A percentile compares a stretch with the other conserved stretches of the same genome.
phyloP scores from a whole-genome alignment of 352 stramenopile species.

The Globisporangium rhizosaccharum region DNA sequence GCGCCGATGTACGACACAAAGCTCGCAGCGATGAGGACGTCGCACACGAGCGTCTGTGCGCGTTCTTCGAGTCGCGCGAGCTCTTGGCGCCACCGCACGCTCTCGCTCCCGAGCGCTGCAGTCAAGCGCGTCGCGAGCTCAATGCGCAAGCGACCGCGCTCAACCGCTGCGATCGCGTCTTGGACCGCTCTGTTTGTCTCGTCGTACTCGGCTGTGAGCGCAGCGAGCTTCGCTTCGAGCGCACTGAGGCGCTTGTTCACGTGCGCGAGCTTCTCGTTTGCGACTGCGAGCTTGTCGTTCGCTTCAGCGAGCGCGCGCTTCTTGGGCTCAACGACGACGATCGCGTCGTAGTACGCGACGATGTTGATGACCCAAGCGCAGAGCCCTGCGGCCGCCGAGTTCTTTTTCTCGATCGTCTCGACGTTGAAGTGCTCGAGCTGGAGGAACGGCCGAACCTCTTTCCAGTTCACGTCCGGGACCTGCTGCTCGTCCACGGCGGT shows the following conservation, averaged over 20 bases:
- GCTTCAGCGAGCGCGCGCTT: slow-evolving; percentile 73
- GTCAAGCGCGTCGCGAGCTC: slow-evolving; percentile 90
- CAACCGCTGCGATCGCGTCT: slow-evolving; percentile 84
- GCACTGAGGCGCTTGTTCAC: slow-evolving; percentile 87
- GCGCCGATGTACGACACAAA: slow-evolving; percentile 93
- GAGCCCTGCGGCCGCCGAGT: slow-evolving; percentile 66
- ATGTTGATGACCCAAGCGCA: slow-evolving; percentile 90
- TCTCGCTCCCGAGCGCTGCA: slow-evolving; percentile 90
- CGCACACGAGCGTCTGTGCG: slow-evolving; percentile 78
- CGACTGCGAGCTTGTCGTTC: slow-evolving; percentile 73
- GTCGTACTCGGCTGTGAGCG: slow-evolving; percentile 78
- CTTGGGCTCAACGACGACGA: slow-evolving; percentile 93
- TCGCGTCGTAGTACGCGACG: slow-evolving; percentile 93
- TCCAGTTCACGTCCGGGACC: slow-evolving; percentile 76
- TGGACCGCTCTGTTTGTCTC: slow-evolving; percentile 87
- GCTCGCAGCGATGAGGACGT: slow-evolving; percentile 88
- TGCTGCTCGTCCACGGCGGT: slow-evolving; percentile 52
- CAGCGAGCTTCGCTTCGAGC: slow-evolving; percentile 85
- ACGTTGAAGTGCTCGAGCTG: slow-evolving; percentile 77
- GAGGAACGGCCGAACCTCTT: slow-evolving; percentile 75
- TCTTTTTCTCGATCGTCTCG: slow-evolving; percentile 81
- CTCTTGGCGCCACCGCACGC: slow-evolving; percentile 86
- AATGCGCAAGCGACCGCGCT: slow-evolving; percentile 84
- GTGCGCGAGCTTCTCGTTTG: slow-evolving; percentile 82
- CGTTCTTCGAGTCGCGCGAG: slow-evolving; percentile 72